Evolutionary conservation across 2,329 filamentous ascomycete genomes (phyloP).

Genomic region (Chaetomiaceae sp.): DNA sequence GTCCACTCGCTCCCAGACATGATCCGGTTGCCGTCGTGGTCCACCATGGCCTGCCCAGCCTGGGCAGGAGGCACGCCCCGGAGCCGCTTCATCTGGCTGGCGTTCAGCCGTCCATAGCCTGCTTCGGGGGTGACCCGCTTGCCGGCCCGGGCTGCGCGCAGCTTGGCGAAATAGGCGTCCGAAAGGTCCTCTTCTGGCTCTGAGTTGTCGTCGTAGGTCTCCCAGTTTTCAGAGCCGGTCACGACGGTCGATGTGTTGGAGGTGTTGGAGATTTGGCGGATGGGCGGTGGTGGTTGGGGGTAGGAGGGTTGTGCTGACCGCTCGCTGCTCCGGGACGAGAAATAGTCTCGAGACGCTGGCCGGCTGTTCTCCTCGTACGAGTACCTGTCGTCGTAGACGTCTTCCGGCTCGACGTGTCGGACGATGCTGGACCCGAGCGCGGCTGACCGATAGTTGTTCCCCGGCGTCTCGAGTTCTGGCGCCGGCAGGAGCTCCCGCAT

Average conservation of each 20-base stretch:
- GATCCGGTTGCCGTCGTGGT: constrained; percentile 57
- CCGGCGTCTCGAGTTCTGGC: constrained; percentile 47
- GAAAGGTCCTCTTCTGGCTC: constrained; percentile 70
- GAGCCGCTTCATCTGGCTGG: constrained; percentile 48
- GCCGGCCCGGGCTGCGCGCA: constrained; percentile 57
- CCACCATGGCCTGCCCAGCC: constrained; percentile 45
- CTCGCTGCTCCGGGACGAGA: constrained; percentile 40
- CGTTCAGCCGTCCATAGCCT: constrained; percentile 35
- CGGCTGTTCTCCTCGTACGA: constrained; percentile 26
- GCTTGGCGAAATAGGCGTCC: constrained; percentile 75
- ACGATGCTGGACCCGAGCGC: constrained; percentile 53
- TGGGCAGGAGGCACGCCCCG: constrained; percentile 49
- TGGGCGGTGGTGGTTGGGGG: constrained; percentile 32
- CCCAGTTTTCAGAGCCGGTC: constrained; percentile 93
- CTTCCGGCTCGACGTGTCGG: constrained; percentile 65
- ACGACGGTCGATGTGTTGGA: constrained; percentile 73
- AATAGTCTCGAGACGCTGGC: constrained; percentile 37
- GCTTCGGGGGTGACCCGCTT: constrained; percentile 57
- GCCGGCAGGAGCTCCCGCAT: constrained; percentile 72
- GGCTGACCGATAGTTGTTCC: constrained; percentile 43
- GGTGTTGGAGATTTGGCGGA: constrained; percentile 66
- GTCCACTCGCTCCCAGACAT: constrained; percentile 64
- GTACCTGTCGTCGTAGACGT: constrained; percentile 70
- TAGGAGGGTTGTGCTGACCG: constrained; percentile 32
- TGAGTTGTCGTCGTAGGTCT: constrained; percentile 85